phyloP scores from a whole-genome alignment of 495 filamentous ascomycete species.

The Apodospora peruviana region DNA sequence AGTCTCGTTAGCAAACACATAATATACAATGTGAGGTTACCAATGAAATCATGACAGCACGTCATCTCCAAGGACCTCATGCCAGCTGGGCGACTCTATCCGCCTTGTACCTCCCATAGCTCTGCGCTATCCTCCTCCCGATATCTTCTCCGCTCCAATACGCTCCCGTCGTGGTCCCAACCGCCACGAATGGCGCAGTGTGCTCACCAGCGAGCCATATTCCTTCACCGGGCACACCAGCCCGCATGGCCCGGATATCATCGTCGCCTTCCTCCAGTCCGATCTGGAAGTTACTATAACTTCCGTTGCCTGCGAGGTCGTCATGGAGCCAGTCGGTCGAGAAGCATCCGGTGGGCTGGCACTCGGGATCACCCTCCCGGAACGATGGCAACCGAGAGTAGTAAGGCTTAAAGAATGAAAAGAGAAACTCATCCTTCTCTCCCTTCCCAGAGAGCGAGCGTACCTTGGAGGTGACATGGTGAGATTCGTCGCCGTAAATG shows the following conservation, averaged over 20 bases:
- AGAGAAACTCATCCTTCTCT: conserved; percentile 38
- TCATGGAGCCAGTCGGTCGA: conserved; percentile 81
- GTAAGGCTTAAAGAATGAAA: conserved; percentile 66
- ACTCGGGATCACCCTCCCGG: conserved; percentile 42
- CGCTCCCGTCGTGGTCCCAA: conserved; percentile 83
- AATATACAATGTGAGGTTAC: too few species aligned
- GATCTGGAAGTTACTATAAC: conserved; percentile 83
- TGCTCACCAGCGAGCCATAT: conserved; percentile 95
- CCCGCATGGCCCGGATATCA: conserved; percentile 69
- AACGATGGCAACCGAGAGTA: conserved; percentile 70
- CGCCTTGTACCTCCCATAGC: conserved; percentile 15
- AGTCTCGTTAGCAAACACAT: too few species aligned
- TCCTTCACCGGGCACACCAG: conserved; percentile 61
- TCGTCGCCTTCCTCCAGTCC: conserved; percentile 64
- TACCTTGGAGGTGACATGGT: conserved; percentile 37
- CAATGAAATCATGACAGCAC: too few species aligned
- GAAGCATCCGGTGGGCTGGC: conserved; percentile 56
- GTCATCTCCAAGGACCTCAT: too few species aligned
- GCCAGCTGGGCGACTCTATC: too few species aligned
- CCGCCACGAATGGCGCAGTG: conserved; percentile 80
- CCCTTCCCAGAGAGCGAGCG: conserved; percentile 31
- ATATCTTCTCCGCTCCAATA: conserved; percentile 89
- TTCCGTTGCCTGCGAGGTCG: conserved; percentile 80
- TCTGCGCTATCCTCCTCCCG: conserved; percentile 53
- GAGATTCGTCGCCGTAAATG: conserved; percentile 62